These are phyloP conservation scores for Laburnicola sp. DNA, from an alignment of 2,329 filamentous ascomycete species.

Conservation along the genomic window DNA sequence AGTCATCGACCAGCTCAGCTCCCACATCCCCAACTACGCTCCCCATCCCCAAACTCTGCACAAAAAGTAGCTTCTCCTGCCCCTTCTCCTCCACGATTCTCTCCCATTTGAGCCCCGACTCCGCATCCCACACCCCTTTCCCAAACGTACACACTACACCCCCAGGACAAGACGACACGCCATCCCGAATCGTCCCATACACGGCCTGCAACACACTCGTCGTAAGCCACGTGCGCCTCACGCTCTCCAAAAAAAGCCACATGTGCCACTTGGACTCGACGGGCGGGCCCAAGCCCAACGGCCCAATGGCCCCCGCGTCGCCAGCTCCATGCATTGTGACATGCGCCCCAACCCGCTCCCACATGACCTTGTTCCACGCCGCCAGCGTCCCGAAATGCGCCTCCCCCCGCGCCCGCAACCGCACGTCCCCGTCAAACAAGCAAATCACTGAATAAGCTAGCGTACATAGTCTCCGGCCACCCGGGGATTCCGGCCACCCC, in stretches of 20 bases:
- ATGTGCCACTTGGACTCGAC: too few relatives aligned
- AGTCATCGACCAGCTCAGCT: not conserved
- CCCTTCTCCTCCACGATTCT: not conserved
- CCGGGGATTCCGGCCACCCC: too few relatives aligned
- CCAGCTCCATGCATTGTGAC: too few relatives aligned
- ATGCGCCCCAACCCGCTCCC: too few relatives aligned
- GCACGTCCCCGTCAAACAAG: too few relatives aligned
- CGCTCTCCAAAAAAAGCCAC: too few relatives aligned
- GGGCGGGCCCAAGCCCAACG: not conserved
- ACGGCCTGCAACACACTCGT: not conserved
- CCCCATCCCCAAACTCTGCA: not conserved
- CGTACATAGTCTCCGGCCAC: too few relatives aligned
- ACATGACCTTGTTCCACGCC: too few relatives aligned
- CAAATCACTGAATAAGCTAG: too few relatives aligned
- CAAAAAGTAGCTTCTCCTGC: not conserved
- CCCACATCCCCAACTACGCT: not conserved
- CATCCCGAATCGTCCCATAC: not conserved
- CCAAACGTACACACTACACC: conserved; percentile 1
- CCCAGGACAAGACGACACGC: not conserved
- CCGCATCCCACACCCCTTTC: not conserved
- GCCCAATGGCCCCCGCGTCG: not conserved
- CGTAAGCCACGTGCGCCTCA: not conserved
- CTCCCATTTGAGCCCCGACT: not conserved
- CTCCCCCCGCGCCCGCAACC: too few relatives aligned
- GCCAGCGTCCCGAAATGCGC: too few relatives aligned